Percentiles rank a stretch among this genome's conserved stretches.
phyloP scores from a whole-genome alignment of 2,329 filamentous ascomycete genomes.

The Verruconis gallopava region DNA sequence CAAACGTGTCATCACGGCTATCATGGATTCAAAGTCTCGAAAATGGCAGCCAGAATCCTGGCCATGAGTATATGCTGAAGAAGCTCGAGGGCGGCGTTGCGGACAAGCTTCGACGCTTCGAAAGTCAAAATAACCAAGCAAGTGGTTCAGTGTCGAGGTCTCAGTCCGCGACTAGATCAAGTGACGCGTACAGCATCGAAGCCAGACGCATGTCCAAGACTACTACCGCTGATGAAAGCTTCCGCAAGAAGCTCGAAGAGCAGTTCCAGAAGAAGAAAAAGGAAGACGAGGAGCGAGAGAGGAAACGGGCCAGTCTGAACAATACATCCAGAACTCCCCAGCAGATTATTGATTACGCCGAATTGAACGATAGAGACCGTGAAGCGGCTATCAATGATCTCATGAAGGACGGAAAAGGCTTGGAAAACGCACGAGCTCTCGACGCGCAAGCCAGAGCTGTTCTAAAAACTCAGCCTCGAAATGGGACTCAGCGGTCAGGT shows the following conservation, averaged over 20 bases:
- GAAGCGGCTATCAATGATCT: constrained; percentile 2
- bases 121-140: constrained; percentile 2
- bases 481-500: no score
- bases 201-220: constrained; percentile 1
- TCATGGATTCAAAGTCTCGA: constrained; percentile 9
- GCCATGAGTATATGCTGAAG: constrained; percentile 4
- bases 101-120: constrained; percentile 7
- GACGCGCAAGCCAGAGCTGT: not conserved
- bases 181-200: constrained; percentile 8
- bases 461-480: not conserved
- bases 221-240: constrained; percentile 4
- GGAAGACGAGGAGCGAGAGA: not conserved
- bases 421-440: not conserved
- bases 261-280: not conserved
- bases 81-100: constrained; percentile 10
- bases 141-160: not conserved
- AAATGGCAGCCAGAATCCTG: not conserved
- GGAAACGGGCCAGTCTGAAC: not conserved
- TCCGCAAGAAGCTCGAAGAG: constrained; percentile 8
- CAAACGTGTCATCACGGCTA: constrained; percentile 2
- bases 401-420: not conserved
- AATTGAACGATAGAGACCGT: not conserved
- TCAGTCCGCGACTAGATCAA: constrained; percentile 2
- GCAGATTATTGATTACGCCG: constrained; percentile 1
- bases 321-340: not conserved